phyloP scores from a whole-genome alignment of 2,329 filamentous ascomycete genomes.

The Colletotrichum lindemuthianum region DNA sequence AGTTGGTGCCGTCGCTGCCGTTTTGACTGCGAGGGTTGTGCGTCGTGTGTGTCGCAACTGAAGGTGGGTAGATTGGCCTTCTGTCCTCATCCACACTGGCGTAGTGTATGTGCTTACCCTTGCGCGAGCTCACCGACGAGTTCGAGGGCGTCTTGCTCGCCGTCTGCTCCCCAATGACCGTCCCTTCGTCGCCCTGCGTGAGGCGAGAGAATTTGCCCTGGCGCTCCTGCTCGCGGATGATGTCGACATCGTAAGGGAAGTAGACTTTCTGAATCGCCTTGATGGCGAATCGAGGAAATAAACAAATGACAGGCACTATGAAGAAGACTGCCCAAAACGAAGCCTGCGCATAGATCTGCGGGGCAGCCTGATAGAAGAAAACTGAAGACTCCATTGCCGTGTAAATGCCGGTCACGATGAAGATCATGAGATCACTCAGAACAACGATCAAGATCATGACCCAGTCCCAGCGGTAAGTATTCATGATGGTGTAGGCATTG shows the following conservation, averaged over 20 bases:
- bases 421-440: slow-evolving; percentile 88
- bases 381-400: slow-evolving; percentile 50
- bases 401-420: slow-evolving; percentile 96
- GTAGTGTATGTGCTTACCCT: slow-evolving; percentile 66
- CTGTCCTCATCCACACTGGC: slow-evolving; percentile 84
- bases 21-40: slow-evolving; percentile 88
- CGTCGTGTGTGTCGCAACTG: slow-evolving; percentile 81
- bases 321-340: slow-evolving; percentile 89
- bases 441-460: slow-evolving; percentile 84
- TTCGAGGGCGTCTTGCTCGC: slow-evolving; percentile 52
- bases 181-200: slow-evolving; percentile 46
- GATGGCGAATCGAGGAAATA: slow-evolving; percentile 87
- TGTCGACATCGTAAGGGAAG: slow-evolving; percentile 92
- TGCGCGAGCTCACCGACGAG: slow-evolving; percentile 69
- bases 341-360: slow-evolving; percentile 81
- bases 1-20: slow-evolving; percentile 93
- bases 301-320: slow-evolving; percentile 81
- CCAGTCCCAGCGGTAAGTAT: slow-evolving; percentile 99
- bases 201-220: slow-evolving; percentile 85
- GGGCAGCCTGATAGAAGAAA: slow-evolving; percentile 78
- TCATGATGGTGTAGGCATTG: slow-evolving; percentile 94
- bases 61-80: slow-evolving; percentile 93
- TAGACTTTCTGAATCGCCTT: slow-evolving; percentile 95
- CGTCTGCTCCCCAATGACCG: slow-evolving; percentile 37
- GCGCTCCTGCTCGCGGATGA: slow-evolving; percentile 90